Percentiles rank a stretch among this genome's conserved stretches.
Conservation (phyloP, 306 rosid species). For the Boehmeria nivea region DNA sequence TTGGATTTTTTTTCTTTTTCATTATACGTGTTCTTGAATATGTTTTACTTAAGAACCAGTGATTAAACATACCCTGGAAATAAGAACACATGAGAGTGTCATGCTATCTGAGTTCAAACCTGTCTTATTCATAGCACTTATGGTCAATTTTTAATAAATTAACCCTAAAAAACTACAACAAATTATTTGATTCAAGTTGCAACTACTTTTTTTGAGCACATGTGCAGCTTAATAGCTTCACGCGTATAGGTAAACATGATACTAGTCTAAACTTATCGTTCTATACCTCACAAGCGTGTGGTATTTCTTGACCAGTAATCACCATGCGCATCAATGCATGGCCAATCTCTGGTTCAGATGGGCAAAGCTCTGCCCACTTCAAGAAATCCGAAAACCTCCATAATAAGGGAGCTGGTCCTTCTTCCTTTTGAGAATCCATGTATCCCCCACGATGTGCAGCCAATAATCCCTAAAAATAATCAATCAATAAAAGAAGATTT, state of each 20-base stretch:
- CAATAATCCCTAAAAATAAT: conserved; percentile 60
- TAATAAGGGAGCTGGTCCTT: conserved; percentile 93
- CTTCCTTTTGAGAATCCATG: conserved; percentile 94
- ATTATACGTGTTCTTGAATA: too few relatives aligned
- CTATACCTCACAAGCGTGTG: conserved; percentile 96
- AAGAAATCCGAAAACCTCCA: conserved; percentile 98
- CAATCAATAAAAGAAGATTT: too few relatives aligned
- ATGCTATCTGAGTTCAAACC: too few relatives aligned
- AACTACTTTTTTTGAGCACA: neutral
- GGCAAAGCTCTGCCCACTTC: conserved; percentile 97
- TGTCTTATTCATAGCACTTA: too few relatives aligned
- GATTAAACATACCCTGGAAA: too few relatives aligned
- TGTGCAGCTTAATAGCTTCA: neutral
- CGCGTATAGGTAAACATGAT: neutral
- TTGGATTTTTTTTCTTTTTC: neutral
- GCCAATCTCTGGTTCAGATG: conserved; percentile 92
- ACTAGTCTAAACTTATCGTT: neutral
- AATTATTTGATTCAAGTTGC: too few relatives aligned
- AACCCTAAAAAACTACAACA: too few relatives aligned
- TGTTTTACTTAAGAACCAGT: too few relatives aligned
- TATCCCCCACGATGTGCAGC: conserved; percentile 99
- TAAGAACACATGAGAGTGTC: too few relatives aligned
- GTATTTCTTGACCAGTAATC: conserved; percentile 97
- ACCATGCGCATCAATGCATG: conserved; percentile 98
- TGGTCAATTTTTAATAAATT: too few relatives aligned